Conservation (phyloP, 2,329 filamentous ascomycete species). For the Lizonia empirigonia region DNA sequence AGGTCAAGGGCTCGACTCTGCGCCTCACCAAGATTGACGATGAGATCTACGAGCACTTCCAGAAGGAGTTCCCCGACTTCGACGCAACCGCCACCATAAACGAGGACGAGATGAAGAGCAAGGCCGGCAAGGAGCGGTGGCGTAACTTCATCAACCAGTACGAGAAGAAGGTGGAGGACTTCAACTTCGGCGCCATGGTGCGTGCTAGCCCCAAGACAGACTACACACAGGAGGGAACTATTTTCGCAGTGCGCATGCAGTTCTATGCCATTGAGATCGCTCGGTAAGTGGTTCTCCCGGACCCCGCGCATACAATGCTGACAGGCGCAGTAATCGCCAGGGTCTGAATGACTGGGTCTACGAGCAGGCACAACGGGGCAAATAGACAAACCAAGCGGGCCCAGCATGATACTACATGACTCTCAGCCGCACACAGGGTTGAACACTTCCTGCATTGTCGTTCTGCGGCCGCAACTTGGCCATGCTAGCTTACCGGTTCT, state of each 20-base stretch:
- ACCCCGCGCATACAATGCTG: constrained; percentile 16
- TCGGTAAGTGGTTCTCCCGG: constrained; percentile 56
- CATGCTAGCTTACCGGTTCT: constrained; percentile 4
- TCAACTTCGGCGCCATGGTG: constrained; percentile 96
- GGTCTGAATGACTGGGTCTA: constrained; percentile 98
- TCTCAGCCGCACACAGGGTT: neutral
- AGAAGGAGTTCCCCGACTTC: constrained; percentile 88
- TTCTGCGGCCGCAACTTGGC: constrained; percentile 8
- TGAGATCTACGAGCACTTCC: constrained; percentile 90
- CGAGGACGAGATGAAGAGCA: constrained; percentile 98
- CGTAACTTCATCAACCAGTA: constrained; percentile 92
- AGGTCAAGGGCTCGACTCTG: constrained; percentile 83
- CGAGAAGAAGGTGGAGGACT: constrained; percentile 95
- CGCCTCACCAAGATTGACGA: constrained; percentile 94
- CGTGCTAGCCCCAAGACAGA: constrained; percentile 77
- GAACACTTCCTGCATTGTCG: constrained; percentile 8
- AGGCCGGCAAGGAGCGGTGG: constrained; percentile 91
- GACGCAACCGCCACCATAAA: constrained; percentile 79
- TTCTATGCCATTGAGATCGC: constrained; percentile 81
- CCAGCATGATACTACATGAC: neutral
- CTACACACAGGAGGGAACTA: constrained; percentile 87
- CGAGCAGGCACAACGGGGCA: constrained; percentile 70
- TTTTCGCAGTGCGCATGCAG: constrained; percentile 85
- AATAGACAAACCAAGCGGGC: constrained; percentile 20
- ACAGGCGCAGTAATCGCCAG: constrained; percentile 68